Percentiles rank a stretch among this genome's conserved stretches.
phyloP scores from a whole-genome alignment of 2,329 filamentous ascomycete genomes.

The Fusarium siculi region DNA sequence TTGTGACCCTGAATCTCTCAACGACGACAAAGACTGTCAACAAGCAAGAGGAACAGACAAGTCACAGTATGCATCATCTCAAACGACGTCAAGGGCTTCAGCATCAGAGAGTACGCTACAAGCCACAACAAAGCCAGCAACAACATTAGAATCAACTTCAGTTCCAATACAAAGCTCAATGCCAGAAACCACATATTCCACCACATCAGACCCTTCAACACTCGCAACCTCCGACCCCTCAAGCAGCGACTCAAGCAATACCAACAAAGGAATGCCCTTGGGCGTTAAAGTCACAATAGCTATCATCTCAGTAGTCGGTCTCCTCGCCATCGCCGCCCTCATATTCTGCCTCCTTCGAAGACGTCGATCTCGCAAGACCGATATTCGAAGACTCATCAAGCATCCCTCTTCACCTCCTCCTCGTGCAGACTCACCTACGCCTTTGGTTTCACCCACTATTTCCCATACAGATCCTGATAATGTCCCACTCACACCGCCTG shows the following conservation, averaged over 20 bases:
- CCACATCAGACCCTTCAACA: conserved; percentile 33
- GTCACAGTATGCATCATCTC: neutral
- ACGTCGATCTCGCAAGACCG: conserved; percentile 31
- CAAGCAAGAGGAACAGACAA: neutral
- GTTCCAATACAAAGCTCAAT: conserved; percentile 12
- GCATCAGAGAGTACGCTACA: neutral
- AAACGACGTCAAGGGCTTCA: neutral
- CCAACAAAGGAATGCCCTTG: conserved; percentile 45
- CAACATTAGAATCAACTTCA: conserved; percentile 5
- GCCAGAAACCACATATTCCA: conserved; percentile 29
- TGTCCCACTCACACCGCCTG: conserved; percentile 56
- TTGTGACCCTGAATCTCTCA: conserved; percentile 31
- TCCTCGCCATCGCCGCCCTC: conserved; percentile 52
- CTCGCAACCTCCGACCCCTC: conserved; percentile 23
- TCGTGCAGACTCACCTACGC: conserved; percentile 52
- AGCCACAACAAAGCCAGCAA: neutral
- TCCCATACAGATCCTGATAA: conserved; percentile 40
- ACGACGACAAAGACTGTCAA: conserved; percentile 26
- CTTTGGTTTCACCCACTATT: conserved; percentile 53
- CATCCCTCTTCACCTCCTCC: conserved; percentile 39
- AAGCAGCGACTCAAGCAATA: neutral
- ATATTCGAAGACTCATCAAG: conserved; percentile 28
- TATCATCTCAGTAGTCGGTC: conserved; percentile 53
- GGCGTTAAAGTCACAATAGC: conserved; percentile 59
- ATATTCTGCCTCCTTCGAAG: conserved; percentile 51